Evolutionary conservation across 768 basidiomycete genomes (phyloP).

Genomic region (Scleroderma bovista): DNA sequence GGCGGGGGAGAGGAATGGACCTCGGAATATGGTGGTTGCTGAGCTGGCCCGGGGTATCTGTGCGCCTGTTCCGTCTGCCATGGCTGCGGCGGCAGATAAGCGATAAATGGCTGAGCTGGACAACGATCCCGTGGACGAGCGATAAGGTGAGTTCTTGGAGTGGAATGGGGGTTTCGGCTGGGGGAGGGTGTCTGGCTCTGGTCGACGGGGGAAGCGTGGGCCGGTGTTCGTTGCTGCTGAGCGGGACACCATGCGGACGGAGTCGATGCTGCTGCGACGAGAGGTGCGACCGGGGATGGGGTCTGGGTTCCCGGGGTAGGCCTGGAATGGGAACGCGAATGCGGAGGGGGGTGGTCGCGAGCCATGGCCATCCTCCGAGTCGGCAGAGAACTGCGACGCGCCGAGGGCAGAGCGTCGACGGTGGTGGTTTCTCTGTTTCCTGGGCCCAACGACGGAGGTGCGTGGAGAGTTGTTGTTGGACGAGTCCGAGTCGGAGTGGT

Average conservation of each 20-base stretch:
- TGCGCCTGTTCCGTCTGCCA: slow-evolving; percentile 8
- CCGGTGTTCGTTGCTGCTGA: slow-evolving; percentile 5
- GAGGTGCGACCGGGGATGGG: slow-evolving; percentile 43
- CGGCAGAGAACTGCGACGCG: slow-evolving; percentile 8
- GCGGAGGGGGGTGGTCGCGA: slow-evolving; percentile 35
- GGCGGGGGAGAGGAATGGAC: slow-evolving; percentile 65
- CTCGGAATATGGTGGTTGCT: slow-evolving; percentile 49
- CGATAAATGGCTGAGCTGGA: slow-evolving; percentile 28
- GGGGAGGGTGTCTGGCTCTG: neutral
- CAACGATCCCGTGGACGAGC: slow-evolving; percentile 18
- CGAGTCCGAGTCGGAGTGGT: slow-evolving; percentile 27
- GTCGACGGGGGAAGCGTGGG: too few species aligned
- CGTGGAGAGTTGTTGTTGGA: slow-evolving; percentile 11
- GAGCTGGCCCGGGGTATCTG: slow-evolving; percentile 37
- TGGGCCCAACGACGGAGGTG: slow-evolving; percentile 13
- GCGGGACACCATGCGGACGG: slow-evolving; percentile 25
- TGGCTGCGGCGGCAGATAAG: slow-evolving; percentile 17
- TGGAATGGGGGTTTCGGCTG: slow-evolving; percentile 6
- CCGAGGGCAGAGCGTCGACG: slow-evolving; percentile 24
- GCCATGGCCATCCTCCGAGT: slow-evolving; percentile 6
- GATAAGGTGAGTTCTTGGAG: slow-evolving; percentile 37
- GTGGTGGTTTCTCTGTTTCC: slow-evolving; percentile 11
- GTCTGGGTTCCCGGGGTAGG: slow-evolving; percentile 63
- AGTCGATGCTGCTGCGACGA: slow-evolving; percentile 40
- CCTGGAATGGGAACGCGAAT: slow-evolving; percentile 49